Base-by-base conservation (phyloP, 1,284 basidiomycete genomes). In the Taiwanofungus camphoratus region DNA sequence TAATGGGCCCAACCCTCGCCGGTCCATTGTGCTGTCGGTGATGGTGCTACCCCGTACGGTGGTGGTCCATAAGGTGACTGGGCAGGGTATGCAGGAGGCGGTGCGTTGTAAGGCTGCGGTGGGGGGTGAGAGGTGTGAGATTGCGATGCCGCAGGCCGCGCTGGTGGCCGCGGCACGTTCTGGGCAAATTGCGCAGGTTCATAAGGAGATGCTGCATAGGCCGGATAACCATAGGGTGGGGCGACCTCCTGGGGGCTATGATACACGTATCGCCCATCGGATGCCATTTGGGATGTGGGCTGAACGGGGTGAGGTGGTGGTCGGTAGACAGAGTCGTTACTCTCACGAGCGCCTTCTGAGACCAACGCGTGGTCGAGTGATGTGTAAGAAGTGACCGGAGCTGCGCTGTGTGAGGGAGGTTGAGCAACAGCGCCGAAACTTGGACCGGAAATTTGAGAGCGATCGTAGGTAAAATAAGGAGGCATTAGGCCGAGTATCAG, bases 251-350 rank as follows among this genome's bases (percentile, higher is more conserved):
- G 68, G 60, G 47, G 67, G 65, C 46, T 68, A 38, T 67, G 64
- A 59, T 83, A 82, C 59, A 78, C 66, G 55, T 78, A 78, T 49
- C 77, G 67, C 30, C 71, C 66, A 60, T 80, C 78, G 38, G 76
- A 71, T 19, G 76, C 64, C 74, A 79, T 76, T 27, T 53, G 52
- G 4, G 58, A 36, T 13, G 43, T 21, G n/a, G 48, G 23, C 24
- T 45, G 41, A 44, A 39, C 29, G 27, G 44, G 36, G 23, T 36
- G 46, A n/a, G 53, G 41, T 33, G 44, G 45, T 43, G 52, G 50
- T 43, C 45, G 47, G 46, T 49, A 39, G 29, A 39, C 35, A 36
- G 53, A 36, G 33, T 51, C 46, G 49, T 30, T 36, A 27, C 27
- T 45, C 47, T 44, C 46, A 46, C 54, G 55, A 32, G 55, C 46